Percentiles rank a stretch among this genome's conserved stretches.
Evolutionary conservation across 768 basidiomycete species (phyloP).

Genomic region (Xerocomellus amylosporus): DNA sequence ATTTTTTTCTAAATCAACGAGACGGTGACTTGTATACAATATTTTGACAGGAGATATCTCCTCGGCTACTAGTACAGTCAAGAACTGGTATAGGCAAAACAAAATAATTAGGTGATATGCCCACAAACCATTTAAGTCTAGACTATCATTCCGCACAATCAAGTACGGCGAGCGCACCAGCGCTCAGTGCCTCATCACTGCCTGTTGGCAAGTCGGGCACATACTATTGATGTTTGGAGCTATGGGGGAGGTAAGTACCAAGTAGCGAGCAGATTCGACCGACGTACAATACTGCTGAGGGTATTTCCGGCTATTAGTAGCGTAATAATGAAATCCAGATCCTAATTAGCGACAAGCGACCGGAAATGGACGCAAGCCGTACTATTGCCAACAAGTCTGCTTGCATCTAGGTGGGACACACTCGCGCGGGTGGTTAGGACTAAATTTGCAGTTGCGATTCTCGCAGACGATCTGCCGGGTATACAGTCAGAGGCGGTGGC

Average conservation of each 20-base stretch:
- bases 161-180: background rate
- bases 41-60: constrained; percentile 16
- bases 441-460: constrained; percentile 49
- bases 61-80: constrained; percentile 31
- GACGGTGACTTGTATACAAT: constrained; percentile 15
- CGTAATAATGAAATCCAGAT: constrained; percentile 3
- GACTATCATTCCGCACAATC: constrained; percentile 6
- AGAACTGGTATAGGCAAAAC: constrained; percentile 24
- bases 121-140: constrained; percentile 13
- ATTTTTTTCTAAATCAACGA: background rate
- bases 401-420: constrained; percentile 45
- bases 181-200: constrained; percentile 24
- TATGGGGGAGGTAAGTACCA: constrained; percentile 15
- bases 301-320: constrained; percentile 36
- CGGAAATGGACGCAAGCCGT: constrained; percentile 6
- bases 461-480: constrained; percentile 47
- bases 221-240: constrained; percentile 42
- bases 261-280: background rate
- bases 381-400: constrained; percentile 51
- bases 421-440: constrained; percentile 45
- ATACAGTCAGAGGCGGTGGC: constrained; percentile 8
- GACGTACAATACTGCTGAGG: constrained; percentile 47
- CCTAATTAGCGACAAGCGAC: constrained; percentile 9
- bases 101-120: constrained; percentile 23
- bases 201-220: constrained; percentile 41